Evolutionary conservation across 2,329 filamentous ascomycete genomes (phyloP).

Genomic region (Sphaerulina vaccinii): DNA sequence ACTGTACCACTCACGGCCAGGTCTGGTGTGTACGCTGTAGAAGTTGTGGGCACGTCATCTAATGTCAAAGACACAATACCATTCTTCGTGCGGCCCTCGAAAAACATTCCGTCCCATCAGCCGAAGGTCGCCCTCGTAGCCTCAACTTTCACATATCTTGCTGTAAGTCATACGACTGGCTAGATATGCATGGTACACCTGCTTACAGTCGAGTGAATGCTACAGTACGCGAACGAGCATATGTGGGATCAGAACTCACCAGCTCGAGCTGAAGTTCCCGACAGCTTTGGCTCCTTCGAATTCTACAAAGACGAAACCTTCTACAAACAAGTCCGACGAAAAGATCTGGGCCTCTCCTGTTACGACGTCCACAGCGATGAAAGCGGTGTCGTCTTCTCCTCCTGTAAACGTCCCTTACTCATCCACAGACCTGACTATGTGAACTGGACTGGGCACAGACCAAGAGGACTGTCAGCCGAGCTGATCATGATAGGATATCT

Average conservation of each 20-base stretch:
- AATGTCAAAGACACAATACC: not conserved
- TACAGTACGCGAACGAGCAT: constrained; percentile 6
- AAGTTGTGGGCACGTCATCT: not conserved
- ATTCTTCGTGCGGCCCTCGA: not conserved
- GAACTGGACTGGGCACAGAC: constrained; percentile 3
- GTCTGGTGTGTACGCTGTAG: not conserved
- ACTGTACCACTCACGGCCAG: not conserved
- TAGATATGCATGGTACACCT: too few species aligned
- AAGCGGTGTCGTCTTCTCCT: constrained; percentile 3
- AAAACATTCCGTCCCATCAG: not conserved
- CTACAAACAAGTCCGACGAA: not conserved
- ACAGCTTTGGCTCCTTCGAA: not conserved
- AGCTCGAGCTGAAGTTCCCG: constrained; percentile 1
- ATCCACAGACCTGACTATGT: constrained; percentile 3
- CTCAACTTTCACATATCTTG: constrained; percentile 3
- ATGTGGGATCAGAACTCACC: constrained; percentile 1
- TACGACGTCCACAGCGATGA: constrained; percentile 2
- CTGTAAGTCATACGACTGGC: not conserved
- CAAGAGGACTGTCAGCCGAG: not conserved
- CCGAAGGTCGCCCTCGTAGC: not conserved
- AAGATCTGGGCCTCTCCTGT: not conserved
- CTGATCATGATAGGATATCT: not conserved
- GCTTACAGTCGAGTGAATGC: too few species aligned
- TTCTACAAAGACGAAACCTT: constrained; percentile 1
- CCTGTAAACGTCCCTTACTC: not conserved